Conservation (phyloP, 768 basidiomycete genomes). For the Leccinum disarticulatum region DNA sequence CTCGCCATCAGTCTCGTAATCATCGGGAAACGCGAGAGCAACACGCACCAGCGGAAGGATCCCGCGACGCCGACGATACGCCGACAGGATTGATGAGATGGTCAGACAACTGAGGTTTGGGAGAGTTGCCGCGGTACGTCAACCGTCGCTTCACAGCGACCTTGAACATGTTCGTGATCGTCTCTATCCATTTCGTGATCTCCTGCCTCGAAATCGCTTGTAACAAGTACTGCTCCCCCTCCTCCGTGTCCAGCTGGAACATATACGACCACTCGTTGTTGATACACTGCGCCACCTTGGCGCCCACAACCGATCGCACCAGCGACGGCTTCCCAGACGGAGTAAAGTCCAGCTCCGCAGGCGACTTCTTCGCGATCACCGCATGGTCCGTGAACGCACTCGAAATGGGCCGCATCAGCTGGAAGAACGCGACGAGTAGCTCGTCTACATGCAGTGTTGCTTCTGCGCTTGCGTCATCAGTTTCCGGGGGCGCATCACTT, state of each 20-base stretch:
- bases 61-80: slow-evolving; percentile 49
- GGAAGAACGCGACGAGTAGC: slow-evolving; percentile 82
- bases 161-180: slow-evolving; percentile 68
- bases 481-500: slow-evolving; percentile 62
- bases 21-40: not conserved
- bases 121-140: slow-evolving; percentile 75
- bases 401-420: slow-evolving; percentile 86
- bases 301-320: slow-evolving; percentile 72
- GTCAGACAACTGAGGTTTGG: slow-evolving; percentile 73
- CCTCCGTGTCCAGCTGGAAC: slow-evolving; percentile 83
- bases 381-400: slow-evolving; percentile 76
- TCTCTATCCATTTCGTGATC: slow-evolving; percentile 76
- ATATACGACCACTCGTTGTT: slow-evolving; percentile 82
- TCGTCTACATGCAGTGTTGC: slow-evolving; percentile 84
- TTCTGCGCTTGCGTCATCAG: slow-evolving; percentile 57
- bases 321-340: slow-evolving; percentile 73
- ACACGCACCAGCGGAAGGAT: slow-evolving; percentile 70
- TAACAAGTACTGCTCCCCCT: slow-evolving; percentile 79
- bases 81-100: slow-evolving; percentile 65
- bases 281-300: slow-evolving; percentile 65
- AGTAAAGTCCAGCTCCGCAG: slow-evolving; percentile 73
- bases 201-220: slow-evolving; percentile 72
- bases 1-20: slow-evolving; percentile 4
- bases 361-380: slow-evolving; percentile 49
- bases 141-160: slow-evolving; percentile 73